Conservation (phyloP, 2,329 filamentous ascomycete species). For the Fusarium pseudoanthophilum region DNA sequence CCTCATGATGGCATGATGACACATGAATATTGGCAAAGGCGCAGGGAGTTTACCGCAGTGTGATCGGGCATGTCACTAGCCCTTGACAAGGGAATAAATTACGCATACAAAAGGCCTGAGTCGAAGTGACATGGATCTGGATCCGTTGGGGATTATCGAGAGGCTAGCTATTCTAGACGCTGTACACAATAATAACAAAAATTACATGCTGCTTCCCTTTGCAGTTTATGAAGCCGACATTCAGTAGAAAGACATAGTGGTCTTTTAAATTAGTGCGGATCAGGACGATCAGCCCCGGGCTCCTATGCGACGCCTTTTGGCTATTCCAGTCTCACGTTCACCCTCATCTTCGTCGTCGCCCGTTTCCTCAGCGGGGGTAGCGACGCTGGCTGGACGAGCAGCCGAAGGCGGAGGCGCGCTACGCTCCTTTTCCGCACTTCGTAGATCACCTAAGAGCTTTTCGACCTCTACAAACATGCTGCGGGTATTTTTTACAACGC, state of each 20-base stretch:
- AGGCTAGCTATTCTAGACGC: conserved; percentile 42
- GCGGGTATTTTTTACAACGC: conserved; percentile 85
- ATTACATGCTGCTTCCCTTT: conserved; percentile 31
- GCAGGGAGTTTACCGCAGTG: conserved; percentile 14
- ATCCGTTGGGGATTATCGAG: conserved; percentile 37
- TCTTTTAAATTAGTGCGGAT: conserved; percentile 1
- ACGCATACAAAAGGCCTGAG: background rate
- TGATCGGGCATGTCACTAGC: background rate
- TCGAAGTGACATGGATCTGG: conserved; percentile 17
- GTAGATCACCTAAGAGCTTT: conserved; percentile 78
- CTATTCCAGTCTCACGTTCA: conserved; percentile 53
- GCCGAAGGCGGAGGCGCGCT: conserved; percentile 50
- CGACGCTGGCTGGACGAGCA: conserved; percentile 51
- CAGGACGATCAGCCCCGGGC: conserved; percentile 46
- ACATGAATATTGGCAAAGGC: conserved; percentile 1
- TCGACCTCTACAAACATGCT: conserved; percentile 93
- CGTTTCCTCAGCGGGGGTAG: conserved; percentile 57
- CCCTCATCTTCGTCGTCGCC: conserved; percentile 63
- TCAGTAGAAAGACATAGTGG: conserved; percentile 16
- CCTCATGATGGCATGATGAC: background rate
- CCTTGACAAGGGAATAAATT: background rate
- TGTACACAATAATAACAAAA: conserved; percentile 37
- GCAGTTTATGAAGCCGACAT: conserved; percentile 25
- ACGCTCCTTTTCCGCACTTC: conserved; percentile 73
- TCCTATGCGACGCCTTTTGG: conserved; percentile 52